Conservation (phyloP, 371 early-diverging fungal species). For the Mucor mucedo region DNA sequence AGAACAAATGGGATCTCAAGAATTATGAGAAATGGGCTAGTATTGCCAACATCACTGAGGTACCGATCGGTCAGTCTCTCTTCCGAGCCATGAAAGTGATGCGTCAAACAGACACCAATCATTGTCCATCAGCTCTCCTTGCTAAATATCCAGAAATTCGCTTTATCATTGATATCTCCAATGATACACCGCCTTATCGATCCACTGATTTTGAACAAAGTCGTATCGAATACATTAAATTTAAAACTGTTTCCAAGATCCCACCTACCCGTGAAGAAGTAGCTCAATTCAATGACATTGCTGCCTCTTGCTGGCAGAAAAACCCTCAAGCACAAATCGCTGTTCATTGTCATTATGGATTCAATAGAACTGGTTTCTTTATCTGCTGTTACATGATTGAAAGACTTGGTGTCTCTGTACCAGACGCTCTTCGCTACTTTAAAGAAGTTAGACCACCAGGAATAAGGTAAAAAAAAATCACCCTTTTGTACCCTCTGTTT, state of each 20-base stretch:
- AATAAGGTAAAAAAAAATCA: conserved; percentile 58
- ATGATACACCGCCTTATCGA: conserved; percentile 69
- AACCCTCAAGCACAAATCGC: conserved; percentile 70
- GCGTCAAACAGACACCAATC: conserved; percentile 70
- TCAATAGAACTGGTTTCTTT: conserved; percentile 75
- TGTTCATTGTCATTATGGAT: conserved; percentile 80
- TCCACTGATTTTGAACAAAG: conserved; percentile 65
- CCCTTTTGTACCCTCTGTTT: not conserved
- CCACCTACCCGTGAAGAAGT: conserved; percentile 70
- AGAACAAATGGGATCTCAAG: conserved; percentile 74
- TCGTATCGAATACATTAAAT: conserved; percentile 64
- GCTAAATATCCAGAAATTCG: conserved; percentile 69
- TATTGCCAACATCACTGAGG: conserved; percentile 56
- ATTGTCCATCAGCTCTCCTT: conserved; percentile 65
- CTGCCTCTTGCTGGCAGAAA: conserved; percentile 58
- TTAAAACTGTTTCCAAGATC: conserved; percentile 70
- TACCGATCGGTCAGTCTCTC: conserved; percentile 57
- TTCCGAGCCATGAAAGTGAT: conserved; percentile 69
- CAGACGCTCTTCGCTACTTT: conserved; percentile 65
- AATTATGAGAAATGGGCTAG: conserved; percentile 74
- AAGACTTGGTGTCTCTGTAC: conserved; percentile 57
- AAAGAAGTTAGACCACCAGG: conserved; percentile 70
- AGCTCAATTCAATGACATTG: conserved; percentile 55
- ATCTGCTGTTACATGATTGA: conserved; percentile 74
- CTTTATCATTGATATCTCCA: conserved; percentile 57